These are phyloP conservation scores for Olyra latifolia DNA, from an alignment of 176 grass and related monocot species.

Conservation along the genomic window DNA sequence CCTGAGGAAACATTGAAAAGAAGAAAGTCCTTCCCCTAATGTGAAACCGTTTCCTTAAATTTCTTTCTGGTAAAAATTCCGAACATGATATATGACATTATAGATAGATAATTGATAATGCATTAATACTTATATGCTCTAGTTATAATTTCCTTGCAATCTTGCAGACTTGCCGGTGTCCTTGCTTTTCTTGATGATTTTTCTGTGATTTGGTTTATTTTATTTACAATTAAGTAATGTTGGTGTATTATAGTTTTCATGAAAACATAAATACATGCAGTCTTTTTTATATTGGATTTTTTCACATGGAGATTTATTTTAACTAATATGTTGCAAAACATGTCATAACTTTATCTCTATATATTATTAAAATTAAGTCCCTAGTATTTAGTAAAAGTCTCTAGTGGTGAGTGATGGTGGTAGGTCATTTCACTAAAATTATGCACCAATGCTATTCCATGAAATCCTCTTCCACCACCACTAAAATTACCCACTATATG, in stretches of 20 bases:
- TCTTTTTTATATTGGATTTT: neutral
- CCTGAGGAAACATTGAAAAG: conserved; percentile 5
- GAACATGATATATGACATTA: conserved; percentile 20
- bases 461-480: too few species aligned
- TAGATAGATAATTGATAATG: conserved; percentile 20
- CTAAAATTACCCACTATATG: too few species aligned
- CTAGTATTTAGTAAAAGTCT: too few species aligned
- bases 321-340: conserved; percentile 10
- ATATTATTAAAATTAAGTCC: too few species aligned
- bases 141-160: neutral
- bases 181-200: neutral
- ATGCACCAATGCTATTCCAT: too few species aligned
- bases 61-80: conserved; percentile 2
- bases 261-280: neutral
- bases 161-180: neutral
- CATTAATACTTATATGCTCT: neutral
- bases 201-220: neutral
- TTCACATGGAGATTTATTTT: conserved; percentile 1
- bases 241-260: conserved; percentile 15
- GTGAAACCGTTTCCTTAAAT: conserved; percentile 11
- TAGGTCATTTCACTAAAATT: too few species aligned
- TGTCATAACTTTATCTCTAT: neutral
- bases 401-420: too few species aligned
- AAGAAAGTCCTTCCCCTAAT: neutral
- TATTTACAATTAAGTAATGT: neutral